Base-by-base conservation (phyloP, 257 asterid species). In the Solanum bulbocastanum region DNA sequence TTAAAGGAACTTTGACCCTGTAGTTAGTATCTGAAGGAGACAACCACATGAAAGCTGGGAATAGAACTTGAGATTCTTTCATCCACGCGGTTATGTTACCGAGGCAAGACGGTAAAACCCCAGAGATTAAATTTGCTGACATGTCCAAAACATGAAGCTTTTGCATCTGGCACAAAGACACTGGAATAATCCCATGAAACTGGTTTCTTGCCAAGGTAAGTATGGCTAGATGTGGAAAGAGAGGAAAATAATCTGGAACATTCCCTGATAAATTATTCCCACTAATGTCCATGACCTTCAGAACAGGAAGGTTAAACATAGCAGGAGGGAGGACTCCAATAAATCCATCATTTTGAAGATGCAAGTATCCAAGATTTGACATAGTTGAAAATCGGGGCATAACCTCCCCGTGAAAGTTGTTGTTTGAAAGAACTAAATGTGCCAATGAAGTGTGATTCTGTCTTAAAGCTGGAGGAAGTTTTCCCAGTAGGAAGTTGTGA, bases 161-260 rank as follows among this genome's bases (percentile, higher is more conserved):
- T 49, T 74, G 87, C 72, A 88, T 74, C 66, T 60, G 71, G 32
- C 88, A 88, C 25, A 88, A 12, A 14, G 86, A 84, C 37, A 35
- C 33, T 22, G 90, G 90, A 37, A 84, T 84, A 84, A 12, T 30
- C 87, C 90, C 90, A 12, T 75, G 82, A 78, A 88, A 88, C 5
- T 37, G 60, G 83, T 84, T 84, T 82, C 71, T 30, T 27, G 87
- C 71, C 46, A 84, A 33, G 25, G 74, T 30, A 58, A 88, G 73
- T 44, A 88, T 88, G 85, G 30, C 49, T 23, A 88, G 12, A 73
- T 60, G 68, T 39, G 86, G 79, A 58, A 88, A 84, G 3, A 25
- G 56, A 73, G 83, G 78, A 39, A 88, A 72, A 60, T 40, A 73
- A 69, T 83, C 71, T 40, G 90, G 88, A 85, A 88, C 32, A 1